Evolutionary conservation across 164 flowering plant genomes (phyloP).

Genomic region (Amborella trichopoda): DNA sequence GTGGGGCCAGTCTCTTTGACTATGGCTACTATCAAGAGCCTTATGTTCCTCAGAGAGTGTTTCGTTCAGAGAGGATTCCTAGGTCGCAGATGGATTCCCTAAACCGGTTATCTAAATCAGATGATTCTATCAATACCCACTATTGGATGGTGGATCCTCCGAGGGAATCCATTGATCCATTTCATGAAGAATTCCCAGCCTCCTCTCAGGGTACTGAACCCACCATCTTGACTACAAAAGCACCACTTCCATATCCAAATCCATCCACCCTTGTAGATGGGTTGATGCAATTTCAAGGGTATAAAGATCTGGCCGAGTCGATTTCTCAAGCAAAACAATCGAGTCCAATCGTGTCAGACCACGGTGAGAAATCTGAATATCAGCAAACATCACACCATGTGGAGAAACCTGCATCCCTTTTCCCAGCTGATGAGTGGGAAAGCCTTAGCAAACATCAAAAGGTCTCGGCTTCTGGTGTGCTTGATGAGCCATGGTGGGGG

Average conservation of each 20-base stretch:
- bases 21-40: constrained; percentile 30
- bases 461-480: too few species aligned
- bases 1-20: constrained; percentile 33
- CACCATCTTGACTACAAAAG: constrained; percentile 14
- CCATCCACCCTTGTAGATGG: constrained; percentile 28
- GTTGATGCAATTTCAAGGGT: constrained; percentile 20
- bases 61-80: constrained; percentile 57
- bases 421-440: too few species aligned
- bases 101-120: constrained; percentile 68
- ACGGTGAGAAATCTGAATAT: too few species aligned
- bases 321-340: constrained; percentile 14
- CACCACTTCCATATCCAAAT: constrained; percentile 8
- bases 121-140: constrained; percentile 58
- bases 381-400: too few species aligned
- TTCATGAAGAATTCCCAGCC: constrained; percentile 15
- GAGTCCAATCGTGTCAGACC: too few species aligned
- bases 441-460: too few species aligned
- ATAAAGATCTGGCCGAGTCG: constrained; percentile 21
- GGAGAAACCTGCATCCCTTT: too few species aligned
- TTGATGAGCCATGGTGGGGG: too few species aligned
- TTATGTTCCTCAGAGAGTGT: constrained; percentile 38
- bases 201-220: too few species aligned
- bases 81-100: constrained; percentile 45
- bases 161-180: constrained; percentile 21
- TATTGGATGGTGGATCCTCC: constrained; percentile 29